Base-by-base conservation (phyloP, 78 protist species). In the Isochrysis galbana region DNA sequence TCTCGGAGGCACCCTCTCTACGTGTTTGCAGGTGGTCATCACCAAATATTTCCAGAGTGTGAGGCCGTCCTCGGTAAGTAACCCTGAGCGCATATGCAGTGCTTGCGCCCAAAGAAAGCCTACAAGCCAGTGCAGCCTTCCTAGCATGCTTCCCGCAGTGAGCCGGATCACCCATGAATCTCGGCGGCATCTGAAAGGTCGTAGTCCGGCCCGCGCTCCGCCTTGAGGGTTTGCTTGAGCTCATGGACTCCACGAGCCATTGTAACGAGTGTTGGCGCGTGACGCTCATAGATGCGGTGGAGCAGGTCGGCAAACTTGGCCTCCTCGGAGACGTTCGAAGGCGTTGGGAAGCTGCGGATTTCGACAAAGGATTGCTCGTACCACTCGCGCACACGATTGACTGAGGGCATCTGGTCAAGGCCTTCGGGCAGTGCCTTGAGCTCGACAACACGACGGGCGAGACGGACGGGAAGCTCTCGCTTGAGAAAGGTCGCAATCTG, bases 201-300 rank as follows among this genome's bases (percentile, higher is more conserved):
- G 48, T 2, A 38, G 38, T 0, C 0, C 36, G 1, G 26, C n/a
- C 38, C 94, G 41, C 14, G 5, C 32, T 45, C n/a, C 72, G 54
- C 38, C 34, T 36, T 41, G 7, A 90, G 25, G 42, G 77, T 21
- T 84, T 32, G 3, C 72, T 48, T 39, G 32, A 94, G 94, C 70
- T 92, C 95, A 39, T 72, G 55, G 80, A 94, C 90, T 32, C 96
- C 96, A 10, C 89, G 91, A 10, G 95, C 94, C 78, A 92, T 94
- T 70, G 86, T 91, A 1, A 51, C 34, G 45, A 91, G 38, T 23
- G 88, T 34, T 36, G 87, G 91, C 74, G 47, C 47, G 80, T 54
- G 87, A 1, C 67, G 51, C 39, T 91, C 69, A 86, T 91, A 39
- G 46, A 91, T 38, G 11, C 11, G 17, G 5, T 26, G 38, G 26